Base-by-base conservation (phyloP, 345 rosid species). In the Eucalyptus decipiens region DNA sequence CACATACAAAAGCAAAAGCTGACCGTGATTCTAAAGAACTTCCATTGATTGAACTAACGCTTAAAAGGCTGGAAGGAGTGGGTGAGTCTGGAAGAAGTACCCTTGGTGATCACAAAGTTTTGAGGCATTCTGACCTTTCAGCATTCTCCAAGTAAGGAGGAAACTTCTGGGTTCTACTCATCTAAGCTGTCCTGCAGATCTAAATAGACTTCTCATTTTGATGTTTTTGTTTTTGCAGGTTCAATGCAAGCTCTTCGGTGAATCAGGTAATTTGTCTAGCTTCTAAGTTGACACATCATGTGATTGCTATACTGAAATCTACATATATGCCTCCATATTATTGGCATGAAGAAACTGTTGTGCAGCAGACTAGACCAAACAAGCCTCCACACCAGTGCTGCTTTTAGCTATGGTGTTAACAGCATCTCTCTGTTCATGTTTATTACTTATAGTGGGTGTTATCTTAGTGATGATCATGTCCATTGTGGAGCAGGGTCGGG, bases 111-210 rank as follows among this genome's bases (percentile, higher is more conserved):
- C 92, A 60, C 89, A 94, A 92, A 89, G 92, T 92, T 90, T 87
- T 97, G 90, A 93, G 93, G 90, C 98, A 94, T 90, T 97, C 96
- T 60, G 92, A 92, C 92, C 92, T 91, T 50, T 97, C 98, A 90
- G 96, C 97, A 60, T 96, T 96, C 93, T 96, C 96, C 56, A 97
- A 94, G 99, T 96, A 93, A 91, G 92, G 87, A 89, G 87, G 45
- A 62, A 67, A 60, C 51, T 50, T 80, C 19, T 42, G 30, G 87
- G 81, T 87, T 50, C 11, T 90, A 85, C 37, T 86, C 86, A 65
- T 52, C 89, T 86, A 90, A 88, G 86, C 49, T 24, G n/a, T 86
- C 86, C 16, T 40, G 85, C 67, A 65, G 86, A 15, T 86, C 85
- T 21, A 42, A 45, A n/a, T 86, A 23, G 19, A 62, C 80, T 60